phyloP scores from a whole-genome alignment of 192 early-diverging fungal species.

The Linnemannia zychae region DNA sequence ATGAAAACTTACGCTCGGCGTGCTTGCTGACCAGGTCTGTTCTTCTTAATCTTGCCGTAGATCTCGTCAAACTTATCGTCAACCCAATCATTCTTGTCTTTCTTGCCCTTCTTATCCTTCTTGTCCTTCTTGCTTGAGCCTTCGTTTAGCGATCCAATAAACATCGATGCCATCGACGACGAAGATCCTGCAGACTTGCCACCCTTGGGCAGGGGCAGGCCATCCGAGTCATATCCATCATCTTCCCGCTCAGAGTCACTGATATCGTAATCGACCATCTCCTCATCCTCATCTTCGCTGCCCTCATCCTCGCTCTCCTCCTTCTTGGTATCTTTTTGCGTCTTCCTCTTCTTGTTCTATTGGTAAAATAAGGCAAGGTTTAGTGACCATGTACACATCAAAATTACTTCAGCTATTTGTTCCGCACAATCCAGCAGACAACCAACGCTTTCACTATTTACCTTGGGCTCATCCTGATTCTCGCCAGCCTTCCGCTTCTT shows the following conservation, averaged over 20 bases:
- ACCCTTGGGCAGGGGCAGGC: slow-evolving; percentile 36
- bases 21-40: slow-evolving; percentile 70
- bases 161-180: slow-evolving; percentile 34
- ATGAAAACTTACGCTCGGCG: slow-evolving; percentile 55
- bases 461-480: slow-evolving; percentile 42
- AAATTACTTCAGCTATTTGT: not conserved
- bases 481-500: slow-evolving; percentile 54
- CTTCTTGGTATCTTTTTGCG: slow-evolving; percentile 43
- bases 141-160: slow-evolving; percentile 47
- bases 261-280: slow-evolving; percentile 13
- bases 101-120: slow-evolving; percentile 50
- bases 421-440: not conserved
- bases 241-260: slow-evolving; percentile 35
- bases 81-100: slow-evolving; percentile 51
- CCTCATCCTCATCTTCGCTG: slow-evolving; percentile 43
- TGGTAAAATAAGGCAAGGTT: not conserved
- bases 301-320: slow-evolving; percentile 30
- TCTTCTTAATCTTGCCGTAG: slow-evolving; percentile 65
- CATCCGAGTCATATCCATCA: slow-evolving; percentile 56
- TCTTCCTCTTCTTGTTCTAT: slow-evolving; percentile 32
- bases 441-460: slow-evolving; percentile 2
- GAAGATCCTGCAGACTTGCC: slow-evolving; percentile 19
- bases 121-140: slow-evolving; percentile 47
- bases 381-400: not conserved
- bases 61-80: slow-evolving; percentile 65